phyloP scores from a whole-genome alignment of 2,329 filamentous ascomycete species.

The Penicillium sp. region DNA sequence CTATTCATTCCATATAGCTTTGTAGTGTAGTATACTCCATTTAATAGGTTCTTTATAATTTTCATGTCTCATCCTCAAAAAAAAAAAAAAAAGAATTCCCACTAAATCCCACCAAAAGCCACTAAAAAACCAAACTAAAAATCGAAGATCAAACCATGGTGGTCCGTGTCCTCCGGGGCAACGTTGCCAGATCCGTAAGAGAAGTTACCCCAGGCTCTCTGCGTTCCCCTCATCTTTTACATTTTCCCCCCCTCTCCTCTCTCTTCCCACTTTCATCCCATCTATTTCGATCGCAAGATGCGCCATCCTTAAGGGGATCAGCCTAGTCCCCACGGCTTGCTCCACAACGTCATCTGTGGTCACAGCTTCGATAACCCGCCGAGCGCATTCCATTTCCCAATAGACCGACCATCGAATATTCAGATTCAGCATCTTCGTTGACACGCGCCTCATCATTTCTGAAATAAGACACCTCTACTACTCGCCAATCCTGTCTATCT shows the following conservation, averaged over 20 bases:
- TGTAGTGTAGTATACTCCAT: background rate
- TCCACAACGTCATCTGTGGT: constrained; percentile 31
- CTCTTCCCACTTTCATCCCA: constrained; percentile 13
- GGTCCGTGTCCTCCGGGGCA: constrained; percentile 27
- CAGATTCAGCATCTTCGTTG: background rate
- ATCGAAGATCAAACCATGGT: constrained; percentile 6
- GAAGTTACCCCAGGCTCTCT: constrained; percentile 13
- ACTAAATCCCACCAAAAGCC: background rate
- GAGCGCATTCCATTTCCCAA: constrained; percentile 15
- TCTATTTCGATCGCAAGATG: constrained; percentile 14
- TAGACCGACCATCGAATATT: background rate
- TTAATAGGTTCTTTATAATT: background rate
- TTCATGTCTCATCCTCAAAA: background rate
- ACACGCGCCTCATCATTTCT: background rate
- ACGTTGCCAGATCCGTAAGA: constrained; percentile 26
- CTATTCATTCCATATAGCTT: background rate
- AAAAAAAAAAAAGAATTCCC: background rate
- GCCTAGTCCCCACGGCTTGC: constrained; percentile 15
- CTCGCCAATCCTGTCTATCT: background rate
- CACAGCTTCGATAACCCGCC: constrained; percentile 16
- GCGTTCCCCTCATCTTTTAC: constrained; percentile 11
- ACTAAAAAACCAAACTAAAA: background rate
- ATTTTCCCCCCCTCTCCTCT: constrained; percentile 6
- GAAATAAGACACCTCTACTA: background rate
- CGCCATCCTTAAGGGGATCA: constrained; percentile 28